Evolutionary conservation across 31 red algal genomes (phyloP).

Genomic region (Porphyra umbilicalis): DNA sequence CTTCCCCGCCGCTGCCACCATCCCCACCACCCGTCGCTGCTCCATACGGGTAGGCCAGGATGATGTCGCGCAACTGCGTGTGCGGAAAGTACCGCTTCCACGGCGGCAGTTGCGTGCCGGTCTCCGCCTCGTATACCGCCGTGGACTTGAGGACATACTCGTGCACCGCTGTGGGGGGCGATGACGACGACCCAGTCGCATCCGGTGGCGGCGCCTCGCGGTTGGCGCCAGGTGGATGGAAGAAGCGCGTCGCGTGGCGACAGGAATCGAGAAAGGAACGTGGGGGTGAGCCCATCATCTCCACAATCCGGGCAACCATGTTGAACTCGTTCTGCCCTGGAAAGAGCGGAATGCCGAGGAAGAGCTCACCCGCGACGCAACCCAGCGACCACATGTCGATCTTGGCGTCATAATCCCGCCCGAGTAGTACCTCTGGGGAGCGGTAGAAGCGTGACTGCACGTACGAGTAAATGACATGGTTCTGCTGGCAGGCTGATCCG

Average conservation of each 20-base stretch:
- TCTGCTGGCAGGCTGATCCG: constrained; percentile 77
- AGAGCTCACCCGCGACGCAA: constrained; percentile 85
- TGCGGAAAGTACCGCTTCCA: constrained; percentile 87
- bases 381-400: constrained; percentile 96
- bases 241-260: constrained; percentile 33
- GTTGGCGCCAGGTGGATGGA: constrained; percentile 7
- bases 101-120: constrained; percentile 18
- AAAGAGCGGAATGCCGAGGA: constrained; percentile 85
- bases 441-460: constrained; percentile 95
- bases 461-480: constrained; percentile 70
- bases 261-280: constrained; percentile 41
- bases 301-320: constrained; percentile 76
- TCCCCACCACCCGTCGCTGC: background rate
- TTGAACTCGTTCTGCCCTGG: constrained; percentile 82
- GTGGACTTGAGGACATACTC: constrained; percentile 37
- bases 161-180: background rate
- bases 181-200: background rate
- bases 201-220: background rate
- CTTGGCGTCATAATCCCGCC: constrained; percentile 51
- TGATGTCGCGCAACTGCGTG: constrained; percentile 56
- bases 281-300: constrained; percentile 78
- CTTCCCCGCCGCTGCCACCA: background rate
- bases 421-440: constrained; percentile 83
- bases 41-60: constrained; percentile 46
- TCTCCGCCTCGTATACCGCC: constrained; percentile 39